Evolutionary conservation across 768 basidiomycete genomes (phyloP).

Genomic region (Sporobolomyces roseus): DNA sequence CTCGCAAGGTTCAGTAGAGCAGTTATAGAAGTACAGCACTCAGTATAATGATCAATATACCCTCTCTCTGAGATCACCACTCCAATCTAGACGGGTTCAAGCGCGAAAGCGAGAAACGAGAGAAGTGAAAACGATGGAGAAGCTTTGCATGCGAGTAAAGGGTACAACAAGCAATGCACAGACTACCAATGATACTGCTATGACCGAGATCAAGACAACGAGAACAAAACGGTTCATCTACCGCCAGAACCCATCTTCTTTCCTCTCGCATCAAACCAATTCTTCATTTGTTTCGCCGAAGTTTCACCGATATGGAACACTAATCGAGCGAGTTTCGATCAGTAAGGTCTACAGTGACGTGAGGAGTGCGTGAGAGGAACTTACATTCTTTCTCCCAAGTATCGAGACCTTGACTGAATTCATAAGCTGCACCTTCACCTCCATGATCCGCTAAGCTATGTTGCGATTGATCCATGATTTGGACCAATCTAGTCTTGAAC

Average conservation of each 20-base stretch:
- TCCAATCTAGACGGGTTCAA: too few species aligned
- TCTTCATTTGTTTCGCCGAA: slow-evolving; percentile 41
- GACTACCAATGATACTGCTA: background rate
- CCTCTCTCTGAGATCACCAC: too few species aligned
- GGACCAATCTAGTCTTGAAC: slow-evolving; percentile 39
- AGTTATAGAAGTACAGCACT: too few species aligned
- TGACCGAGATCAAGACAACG: too few species aligned
- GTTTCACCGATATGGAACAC: slow-evolving; percentile 41
- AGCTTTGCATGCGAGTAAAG: slow-evolving; percentile 1
- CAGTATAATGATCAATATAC: too few species aligned
- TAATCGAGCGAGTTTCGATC: background rate
- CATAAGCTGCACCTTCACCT: slow-evolving; percentile 42
- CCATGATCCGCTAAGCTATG: slow-evolving; percentile 40
- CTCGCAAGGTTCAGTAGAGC: too few species aligned
- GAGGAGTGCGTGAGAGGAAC: background rate
- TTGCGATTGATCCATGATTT: slow-evolving; percentile 46
- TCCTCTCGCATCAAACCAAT: slow-evolving; percentile 39
- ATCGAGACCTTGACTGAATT: slow-evolving; percentile 44
- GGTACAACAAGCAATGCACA: slow-evolving; percentile 1
- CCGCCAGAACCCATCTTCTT: slow-evolving; percentile 11
- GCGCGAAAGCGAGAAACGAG: background rate
- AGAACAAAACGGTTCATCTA: background rate
- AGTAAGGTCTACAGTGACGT: background rate
- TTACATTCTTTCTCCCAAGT: slow-evolving; percentile 46
- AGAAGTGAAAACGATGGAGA: too few species aligned